Evolutionary conservation across 2,329 filamentous ascomycete genomes (phyloP), one percentile per base, ranked within the genome.

Genomic region (Cladosporium sp.): DNA sequence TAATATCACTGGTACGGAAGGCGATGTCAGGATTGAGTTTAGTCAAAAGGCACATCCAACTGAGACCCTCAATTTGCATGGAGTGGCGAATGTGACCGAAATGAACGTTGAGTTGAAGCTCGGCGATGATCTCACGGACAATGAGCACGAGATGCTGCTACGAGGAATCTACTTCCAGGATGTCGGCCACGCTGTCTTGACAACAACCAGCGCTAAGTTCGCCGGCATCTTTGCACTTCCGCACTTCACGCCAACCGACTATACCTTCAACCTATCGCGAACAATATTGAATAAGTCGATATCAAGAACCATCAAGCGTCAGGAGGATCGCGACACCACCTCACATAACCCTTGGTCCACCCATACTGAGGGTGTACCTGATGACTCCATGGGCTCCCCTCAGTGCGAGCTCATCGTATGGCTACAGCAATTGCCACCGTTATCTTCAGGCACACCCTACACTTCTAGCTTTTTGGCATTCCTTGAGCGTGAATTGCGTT

Each of bases 401-500:
- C 90, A 91, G 71, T 99, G 95, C 82, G 95, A 99, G 78, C 92
- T 92, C 73, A 81, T 99, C 59, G 81, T 96, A 64, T 98, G 93
- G 77, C 81, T 94, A 33, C 95, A 98, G 75, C 84, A 94, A 49
- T 60, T 74, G 71, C 64, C 67, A 63, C 65, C 67, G 12, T 70
- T 68, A n/a, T 74, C 72, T 28, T 67, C 72, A 26, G 68, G 69
- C 31, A 56, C 65, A 6, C 65, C 67, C n/a, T 69, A 69, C 65
- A 69, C 68, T 29, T 67, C 71, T 11, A 56, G 72, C 5, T 70
- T 82, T 33, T 75, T 87, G 61, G 76, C 81, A 35, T 81, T 80
- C 71, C 81, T 88, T 21, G 87, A 89, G 69, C 74, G 82, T 40
- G 87, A 89, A 69, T 76, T 89, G 21, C 80, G 85, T 52, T 86